phyloP scores from a whole-genome alignment of 768 basidiomycete genomes.

The Kwoniella shandongensis region DNA sequence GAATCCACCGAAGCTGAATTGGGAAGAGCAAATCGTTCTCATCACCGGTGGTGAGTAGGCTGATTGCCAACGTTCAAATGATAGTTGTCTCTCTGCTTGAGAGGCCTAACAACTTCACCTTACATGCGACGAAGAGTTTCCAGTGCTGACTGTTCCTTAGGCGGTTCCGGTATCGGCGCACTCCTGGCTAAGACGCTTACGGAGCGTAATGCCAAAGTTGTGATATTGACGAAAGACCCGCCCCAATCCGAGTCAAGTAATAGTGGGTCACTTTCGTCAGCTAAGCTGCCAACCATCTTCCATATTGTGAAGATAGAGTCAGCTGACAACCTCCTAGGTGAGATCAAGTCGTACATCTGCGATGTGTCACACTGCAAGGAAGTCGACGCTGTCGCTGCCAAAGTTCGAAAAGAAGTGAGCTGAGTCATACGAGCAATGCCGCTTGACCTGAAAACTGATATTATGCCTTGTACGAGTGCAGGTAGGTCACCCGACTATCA shows the following conservation, averaged over 20 bases:
- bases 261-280: conserved; percentile 58
- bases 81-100: not conserved
- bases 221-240: conserved; percentile 80
- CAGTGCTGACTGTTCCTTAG: conserved; percentile 54
- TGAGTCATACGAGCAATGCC: no score
- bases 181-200: conserved; percentile 84
- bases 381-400: conserved; percentile 71
- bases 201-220: conserved; percentile 74
- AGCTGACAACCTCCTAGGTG: conserved; percentile 59
- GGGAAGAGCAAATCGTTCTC: conserved; percentile 85
- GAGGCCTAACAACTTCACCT: not conserved
- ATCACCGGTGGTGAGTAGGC: conserved; percentile 76
- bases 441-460: not conserved
- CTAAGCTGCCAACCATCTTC: no score
- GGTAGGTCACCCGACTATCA: conserved; percentile 83
- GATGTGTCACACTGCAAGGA: conserved; percentile 87
- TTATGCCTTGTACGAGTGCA: no score
- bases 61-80: no score
- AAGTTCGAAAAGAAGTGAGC: conserved; percentile 72
- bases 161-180: conserved; percentile 85
- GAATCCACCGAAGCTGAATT: conserved; percentile 66
- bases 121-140: not conserved
- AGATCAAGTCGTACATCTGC: conserved; percentile 81
- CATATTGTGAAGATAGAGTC: not conserved
- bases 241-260: conserved; percentile 66